These are phyloP conservation scores for Sclerotiophoma versabilis DNA, from an alignment of 2,329 filamentous ascomycete species.

Conservation along the genomic window DNA sequence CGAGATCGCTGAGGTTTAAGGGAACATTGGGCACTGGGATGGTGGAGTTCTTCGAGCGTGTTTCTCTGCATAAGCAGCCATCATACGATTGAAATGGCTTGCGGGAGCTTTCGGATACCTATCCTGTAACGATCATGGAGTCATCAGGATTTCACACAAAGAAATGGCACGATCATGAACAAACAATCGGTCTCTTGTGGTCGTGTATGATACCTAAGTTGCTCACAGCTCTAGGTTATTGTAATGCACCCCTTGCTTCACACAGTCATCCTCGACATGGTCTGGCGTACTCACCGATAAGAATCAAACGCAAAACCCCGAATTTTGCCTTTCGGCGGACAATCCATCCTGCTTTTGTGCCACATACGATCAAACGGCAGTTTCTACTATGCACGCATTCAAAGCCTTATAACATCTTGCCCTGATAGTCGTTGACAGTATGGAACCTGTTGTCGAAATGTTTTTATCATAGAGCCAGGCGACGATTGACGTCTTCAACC, in stretches of 20 bases:
- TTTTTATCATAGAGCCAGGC: too few species aligned
- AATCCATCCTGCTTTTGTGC: too few species aligned
- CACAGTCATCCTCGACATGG: too few species aligned
- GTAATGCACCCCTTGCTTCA: neutral
- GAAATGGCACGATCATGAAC: constrained; percentile 47
- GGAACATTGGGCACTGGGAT: constrained; percentile 38
- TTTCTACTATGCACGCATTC: too few species aligned
- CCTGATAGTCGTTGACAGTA: too few species aligned
- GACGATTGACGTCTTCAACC: too few species aligned
- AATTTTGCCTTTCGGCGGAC: too few species aligned
- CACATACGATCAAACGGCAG: too few species aligned
- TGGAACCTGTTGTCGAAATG: too few species aligned
- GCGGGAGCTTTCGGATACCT: constrained; percentile 42
- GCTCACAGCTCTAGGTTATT: constrained; percentile 20
- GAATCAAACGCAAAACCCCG: too few species aligned
- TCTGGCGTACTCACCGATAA: too few species aligned
- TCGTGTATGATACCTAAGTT: neutral
- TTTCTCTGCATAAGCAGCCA: constrained; percentile 45
- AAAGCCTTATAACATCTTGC: too few species aligned
- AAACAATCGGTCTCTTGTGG: constrained; percentile 7
- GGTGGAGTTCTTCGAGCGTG: constrained; percentile 46
- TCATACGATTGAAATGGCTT: constrained; percentile 38
- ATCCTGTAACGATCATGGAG: constrained; percentile 46
- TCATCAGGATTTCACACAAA: constrained; percentile 45
- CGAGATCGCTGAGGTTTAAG: constrained; percentile 94